Percentiles rank a stretch among this genome's conserved stretches.
phyloP scores from a whole-genome alignment of 495 filamentous ascomycete species.

The Penicillium bialowiezense region DNA sequence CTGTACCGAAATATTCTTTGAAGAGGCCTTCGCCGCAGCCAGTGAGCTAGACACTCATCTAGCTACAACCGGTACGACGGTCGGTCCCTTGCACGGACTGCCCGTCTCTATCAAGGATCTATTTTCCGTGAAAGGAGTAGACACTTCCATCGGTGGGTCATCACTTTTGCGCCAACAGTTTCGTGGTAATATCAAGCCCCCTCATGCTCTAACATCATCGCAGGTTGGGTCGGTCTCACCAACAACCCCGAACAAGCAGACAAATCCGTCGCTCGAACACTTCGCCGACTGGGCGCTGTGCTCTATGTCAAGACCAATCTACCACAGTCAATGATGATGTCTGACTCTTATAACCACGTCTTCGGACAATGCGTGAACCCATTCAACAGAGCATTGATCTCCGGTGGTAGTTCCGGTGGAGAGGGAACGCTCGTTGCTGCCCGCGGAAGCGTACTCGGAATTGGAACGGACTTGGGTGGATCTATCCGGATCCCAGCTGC shows the following conservation, averaged over 20 bases:
- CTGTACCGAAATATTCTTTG: conserved; percentile 64
- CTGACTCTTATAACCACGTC: conserved; percentile 42
- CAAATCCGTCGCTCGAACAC: conserved; percentile 28
- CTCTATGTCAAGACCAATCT: conserved; percentile 64
- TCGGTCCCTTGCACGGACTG: conserved; percentile 65
- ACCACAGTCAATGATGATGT: conserved; percentile 62
- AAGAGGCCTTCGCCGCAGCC: conserved; percentile 41
- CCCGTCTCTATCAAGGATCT: conserved; percentile 69
- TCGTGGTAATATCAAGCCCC: no score
- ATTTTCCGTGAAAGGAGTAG: conserved; percentile 56
- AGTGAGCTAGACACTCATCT: conserved; percentile 42
- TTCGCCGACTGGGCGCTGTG: conserved; percentile 45
- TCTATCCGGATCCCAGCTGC: conserved; percentile 65
- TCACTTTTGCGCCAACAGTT: neutral
- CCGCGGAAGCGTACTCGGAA: conserved; percentile 58
- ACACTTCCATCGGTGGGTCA: conserved; percentile 47
- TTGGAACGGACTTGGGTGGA: conserved; percentile 69
- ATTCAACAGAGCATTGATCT: conserved; percentile 51
- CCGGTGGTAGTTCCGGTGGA: conserved; percentile 64
- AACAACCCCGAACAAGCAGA: conserved; percentile 28
- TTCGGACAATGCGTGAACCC: conserved; percentile 56
- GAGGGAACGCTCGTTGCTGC: conserved; percentile 63
- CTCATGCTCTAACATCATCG: no score
- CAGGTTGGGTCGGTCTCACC: conserved; percentile 38
- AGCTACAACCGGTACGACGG: conserved; percentile 33